Evolutionary conservation across 2,329 filamentous ascomycete species (phyloP).

Genomic region (Aspergillus sp.): DNA sequence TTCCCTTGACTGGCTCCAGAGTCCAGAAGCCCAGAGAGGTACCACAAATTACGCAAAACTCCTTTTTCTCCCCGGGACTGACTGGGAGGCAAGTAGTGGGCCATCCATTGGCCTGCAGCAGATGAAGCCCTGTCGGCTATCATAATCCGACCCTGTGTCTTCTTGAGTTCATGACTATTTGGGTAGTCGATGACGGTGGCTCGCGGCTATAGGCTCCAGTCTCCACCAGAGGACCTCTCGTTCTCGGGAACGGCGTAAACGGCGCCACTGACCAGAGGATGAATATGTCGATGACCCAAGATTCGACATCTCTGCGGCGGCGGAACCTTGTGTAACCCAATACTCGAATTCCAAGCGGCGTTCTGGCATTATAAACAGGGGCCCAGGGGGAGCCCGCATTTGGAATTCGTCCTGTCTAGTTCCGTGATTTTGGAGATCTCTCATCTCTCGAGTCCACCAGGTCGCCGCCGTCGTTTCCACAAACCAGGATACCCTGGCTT

Average conservation of each 20-base stretch:
- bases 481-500: not conserved
- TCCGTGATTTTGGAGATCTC: not conserved
- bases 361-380: not conserved
- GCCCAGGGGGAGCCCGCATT: not conserved
- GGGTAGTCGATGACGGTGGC: not conserved
- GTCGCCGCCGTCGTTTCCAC: not conserved
- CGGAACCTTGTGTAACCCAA: constrained; percentile 8
- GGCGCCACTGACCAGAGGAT: not conserved
- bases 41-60: not conserved
- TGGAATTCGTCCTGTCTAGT: not conserved
- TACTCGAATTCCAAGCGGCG: not conserved
- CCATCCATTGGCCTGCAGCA: not conserved
- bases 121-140: not conserved
- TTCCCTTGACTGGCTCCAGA: not conserved
- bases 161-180: constrained; percentile 3
- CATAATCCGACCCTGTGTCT: too few relatives aligned
- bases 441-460: not conserved
- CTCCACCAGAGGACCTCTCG: not conserved
- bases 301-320: constrained; percentile 11
- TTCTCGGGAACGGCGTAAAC: not conserved
- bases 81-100: not conserved
- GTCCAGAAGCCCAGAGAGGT: too few relatives aligned
- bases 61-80: not conserved
- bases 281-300: not conserved
- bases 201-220: not conserved